Percentiles rank a stretch among this genome's conserved stretches.
phyloP scores from a whole-genome alignment of 805 yeast genomes.

The Cyberlindnera euphorbiiphila region DNA sequence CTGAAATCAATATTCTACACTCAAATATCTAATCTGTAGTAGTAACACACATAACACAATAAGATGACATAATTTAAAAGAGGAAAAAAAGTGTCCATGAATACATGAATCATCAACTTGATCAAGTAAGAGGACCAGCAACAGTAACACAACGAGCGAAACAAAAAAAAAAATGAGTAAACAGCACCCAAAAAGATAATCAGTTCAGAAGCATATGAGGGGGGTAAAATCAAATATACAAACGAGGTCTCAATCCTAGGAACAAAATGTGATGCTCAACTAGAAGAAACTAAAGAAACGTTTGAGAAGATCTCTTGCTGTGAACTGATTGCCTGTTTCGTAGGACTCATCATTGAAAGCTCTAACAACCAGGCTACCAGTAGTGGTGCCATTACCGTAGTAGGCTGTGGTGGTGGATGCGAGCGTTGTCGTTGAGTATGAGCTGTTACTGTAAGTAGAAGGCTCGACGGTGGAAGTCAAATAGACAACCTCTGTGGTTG shows the following conservation, averaged over 20 bases:
- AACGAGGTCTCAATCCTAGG: too few relatives aligned
- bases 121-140: too few relatives aligned
- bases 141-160: too few relatives aligned
- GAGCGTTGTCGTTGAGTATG: constrained; percentile 10
- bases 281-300: constrained; percentile 18
- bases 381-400: constrained; percentile 17
- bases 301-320: constrained; percentile 10
- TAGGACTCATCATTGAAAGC: constrained; percentile 10
- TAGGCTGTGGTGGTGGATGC: constrained; percentile 14
- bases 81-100: too few relatives aligned
- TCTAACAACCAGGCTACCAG: constrained; percentile 12
- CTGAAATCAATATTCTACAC: background rate
- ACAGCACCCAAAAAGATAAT: too few relatives aligned
- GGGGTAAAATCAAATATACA: too few relatives aligned
- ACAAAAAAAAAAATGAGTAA: too few relatives aligned
- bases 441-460: background rate
- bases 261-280: too few relatives aligned
- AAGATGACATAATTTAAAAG: too few relatives aligned
- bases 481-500: constrained; percentile 19
- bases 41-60: too few relatives aligned
- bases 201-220: too few relatives aligned
- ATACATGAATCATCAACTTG: too few relatives aligned
- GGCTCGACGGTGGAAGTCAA: constrained; percentile 18
- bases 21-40: background rate
- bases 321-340: constrained; percentile 4